Conservation (phyloP, 345 rosid species). For the Cochlearia excelsa region DNA sequence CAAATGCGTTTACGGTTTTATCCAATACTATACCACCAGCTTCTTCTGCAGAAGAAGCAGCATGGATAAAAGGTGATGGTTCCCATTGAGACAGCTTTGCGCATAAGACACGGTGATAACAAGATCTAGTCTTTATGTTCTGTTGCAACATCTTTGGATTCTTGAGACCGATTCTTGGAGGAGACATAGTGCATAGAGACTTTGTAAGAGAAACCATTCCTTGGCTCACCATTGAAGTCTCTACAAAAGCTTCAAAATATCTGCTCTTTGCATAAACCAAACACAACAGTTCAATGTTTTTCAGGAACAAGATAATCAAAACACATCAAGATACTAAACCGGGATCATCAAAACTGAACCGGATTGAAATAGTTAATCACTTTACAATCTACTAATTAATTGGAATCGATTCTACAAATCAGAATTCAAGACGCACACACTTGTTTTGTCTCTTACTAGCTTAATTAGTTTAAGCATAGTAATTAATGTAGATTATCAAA, state of each 20-base stretch:
- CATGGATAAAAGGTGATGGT: slow-evolving; percentile 47
- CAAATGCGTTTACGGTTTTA: slow-evolving; percentile 52
- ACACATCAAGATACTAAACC: neutral
- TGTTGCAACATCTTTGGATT: slow-evolving; percentile 33
- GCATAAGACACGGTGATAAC: slow-evolving; percentile 40
- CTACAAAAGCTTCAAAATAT: slow-evolving; percentile 9
- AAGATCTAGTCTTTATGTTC: slow-evolving; percentile 22
- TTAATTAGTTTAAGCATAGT: no score
- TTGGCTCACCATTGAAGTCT: slow-evolving; percentile 36
- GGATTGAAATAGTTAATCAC: no score
- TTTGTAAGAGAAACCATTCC: slow-evolving; percentile 50
- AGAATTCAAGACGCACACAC: no score
- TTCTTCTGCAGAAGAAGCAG: slow-evolving; percentile 48
- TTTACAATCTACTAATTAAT: no score
- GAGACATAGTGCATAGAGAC: slow-evolving; percentile 38
- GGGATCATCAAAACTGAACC: neutral
- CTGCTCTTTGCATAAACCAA: slow-evolving; percentile 19
- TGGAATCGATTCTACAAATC: no score
- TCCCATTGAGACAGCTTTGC: slow-evolving; percentile 63
- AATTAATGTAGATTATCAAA: no score
- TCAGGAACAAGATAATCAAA: neutral
- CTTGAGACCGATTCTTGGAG: slow-evolving; percentile 29
- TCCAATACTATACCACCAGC: slow-evolving; percentile 42
- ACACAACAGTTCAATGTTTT: slow-evolving; percentile 4
- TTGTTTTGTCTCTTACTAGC: no score